Evolutionary conservation across 192 early-diverging fungal genomes (phyloP), one percentile per base, ranked within the genome.

Genomic region (Coemansia asiatica): DNA sequence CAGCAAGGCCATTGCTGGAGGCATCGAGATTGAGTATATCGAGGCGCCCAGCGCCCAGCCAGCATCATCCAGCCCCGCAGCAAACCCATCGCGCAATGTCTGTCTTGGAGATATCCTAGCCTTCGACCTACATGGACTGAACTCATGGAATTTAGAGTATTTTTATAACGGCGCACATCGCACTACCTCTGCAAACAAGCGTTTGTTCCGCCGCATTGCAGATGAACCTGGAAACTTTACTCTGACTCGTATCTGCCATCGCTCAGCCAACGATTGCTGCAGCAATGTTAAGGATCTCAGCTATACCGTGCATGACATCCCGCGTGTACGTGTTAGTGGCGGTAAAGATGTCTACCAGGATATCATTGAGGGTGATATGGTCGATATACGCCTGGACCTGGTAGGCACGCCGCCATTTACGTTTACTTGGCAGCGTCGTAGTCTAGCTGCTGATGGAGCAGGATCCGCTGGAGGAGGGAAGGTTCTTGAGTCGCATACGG

Each of bases 51-150:
- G 61, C 19, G 79, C 74, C 0, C 73, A 70, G 8, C 79, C 79
- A 3, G 69, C 70, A 8, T 64, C 79, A 9, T 51, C 69, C 13
- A 69, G 67, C 46, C 67, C 73, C 0, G 70, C 79, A 0, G 64
- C 79, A 0, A 70, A 61, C 46, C 74, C 79, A 2, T 48, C 61
- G 22, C 59, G 71, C 8, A 62, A 67, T 27, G 82, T 89, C n/a
- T 90, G 90, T 33, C 79, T 86, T 6, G 90, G 90, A 47, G 89
- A 89, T 54, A 75, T 90, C 25, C 63, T 91, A 23, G 67, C 85
- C 13, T 90, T 88, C 56, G 82, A 86, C 21, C 61, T 91, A 54
- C 85, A 87, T 50, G 90, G 88, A 1, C 85, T 87, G 2, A 76
- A 84, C 54, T 84, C 90, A 21, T 91, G 90, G 70, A 85, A 71